A percentile compares a stretch with the other conserved stretches of the same genome.
Conservation (phyloP, 2,329 filamentous ascomycete genomes). For the Pseudogymnoascus sp. region DNA sequence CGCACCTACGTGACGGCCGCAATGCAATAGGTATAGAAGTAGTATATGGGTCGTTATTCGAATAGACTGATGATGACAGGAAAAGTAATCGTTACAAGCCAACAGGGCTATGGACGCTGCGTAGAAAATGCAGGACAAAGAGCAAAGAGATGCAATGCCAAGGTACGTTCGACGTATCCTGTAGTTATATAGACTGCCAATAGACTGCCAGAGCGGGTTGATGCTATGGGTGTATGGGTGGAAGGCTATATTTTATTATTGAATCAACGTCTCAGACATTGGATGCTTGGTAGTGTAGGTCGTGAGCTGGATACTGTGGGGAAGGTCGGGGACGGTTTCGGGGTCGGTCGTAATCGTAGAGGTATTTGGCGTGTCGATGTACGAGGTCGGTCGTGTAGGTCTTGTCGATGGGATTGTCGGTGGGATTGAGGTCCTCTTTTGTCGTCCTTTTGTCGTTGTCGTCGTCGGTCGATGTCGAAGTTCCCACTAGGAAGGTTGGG, state of each 20-base stretch:
- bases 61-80: not conserved
- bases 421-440: not conserved
- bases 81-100: conserved; percentile 4
- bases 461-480: not conserved
- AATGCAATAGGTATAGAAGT: not conserved
- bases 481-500: conserved; percentile 9
- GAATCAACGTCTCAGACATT: conserved; percentile 9
- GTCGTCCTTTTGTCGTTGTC: not conserved
- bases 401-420: not conserved
- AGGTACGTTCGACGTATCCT: conserved; percentile 6
- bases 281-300: conserved; percentile 3
- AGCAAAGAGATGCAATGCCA: conserved; percentile 7
- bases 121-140: conserved; percentile 1
- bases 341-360: conserved; percentile 9
- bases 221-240: not conserved
- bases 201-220: not conserved
- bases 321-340: not conserved
- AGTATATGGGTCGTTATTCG: conserved; percentile 3
- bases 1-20: not conserved
- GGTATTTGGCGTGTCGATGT: not conserved
- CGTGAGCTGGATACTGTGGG: conserved; percentile 2
- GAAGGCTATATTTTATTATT: conserved; percentile 6
- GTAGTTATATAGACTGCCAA: conserved; percentile 5
- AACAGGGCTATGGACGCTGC: not conserved
- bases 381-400: not conserved